Evolutionary conservation across 495 filamentous ascomycete genomes (phyloP), one percentile per base, ranked within the genome.

Genomic region (Xylaria intraflava): DNA sequence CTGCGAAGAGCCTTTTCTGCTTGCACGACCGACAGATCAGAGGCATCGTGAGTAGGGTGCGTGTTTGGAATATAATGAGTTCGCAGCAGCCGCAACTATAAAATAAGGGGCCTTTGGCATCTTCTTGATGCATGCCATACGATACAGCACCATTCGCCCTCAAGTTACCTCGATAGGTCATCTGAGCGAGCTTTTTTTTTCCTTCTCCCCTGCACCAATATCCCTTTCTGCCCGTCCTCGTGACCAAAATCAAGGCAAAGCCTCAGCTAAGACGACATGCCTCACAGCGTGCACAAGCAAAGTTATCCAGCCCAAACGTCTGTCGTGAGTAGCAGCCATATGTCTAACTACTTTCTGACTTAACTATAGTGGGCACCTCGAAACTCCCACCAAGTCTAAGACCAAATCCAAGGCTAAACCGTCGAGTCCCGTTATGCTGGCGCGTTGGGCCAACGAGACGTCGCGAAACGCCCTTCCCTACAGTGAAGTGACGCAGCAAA

Each of bases 381-480:
- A 60, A 53, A 20, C 53, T 29, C 49, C 41, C 33, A 24, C 48
- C 24, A 36, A 45, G 17, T 14, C 45, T 5, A 47, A 29, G 38
- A n/a, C 36, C 31, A 14, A 45, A 17, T 17, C 51, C 2, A 47
- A 29, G 38, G 12, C 30, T 23, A 14, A 16, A 35, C 50, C 48
- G 17, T 57, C 64, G 30, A 56, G 55, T 24, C 49, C 62, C 2
- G 62, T 62, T 17, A 75, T 74, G 71, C 50, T 75, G 46, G 59
- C 59, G 35, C 55, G 55, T 29, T 75, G 71, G 71, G 58, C 53
- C 23, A 62, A 56, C 22, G 68, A 75, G 55, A 64, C 61, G 20
- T 49, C 61, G 33, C 65, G 59, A 8, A 62, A 53, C 16, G 68
- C 70, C n/a, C 67, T 75, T 39, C 63, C 72, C 41, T 64, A 73